Evolutionary conservation across 73 alveolate genomes (phyloP).

Genomic region (Durusdinium trenchii): DNA sequence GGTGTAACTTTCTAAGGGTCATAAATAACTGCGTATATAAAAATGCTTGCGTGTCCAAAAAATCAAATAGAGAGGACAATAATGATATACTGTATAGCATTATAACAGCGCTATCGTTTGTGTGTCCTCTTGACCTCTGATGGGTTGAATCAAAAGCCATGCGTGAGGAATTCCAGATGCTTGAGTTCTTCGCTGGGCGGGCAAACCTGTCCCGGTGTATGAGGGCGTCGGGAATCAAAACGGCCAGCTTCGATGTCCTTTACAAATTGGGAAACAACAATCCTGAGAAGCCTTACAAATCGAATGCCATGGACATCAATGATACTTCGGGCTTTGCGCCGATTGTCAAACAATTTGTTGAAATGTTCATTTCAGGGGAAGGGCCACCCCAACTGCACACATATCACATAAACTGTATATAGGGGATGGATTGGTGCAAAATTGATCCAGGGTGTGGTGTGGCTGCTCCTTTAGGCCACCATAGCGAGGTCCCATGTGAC

Average conservation of each 20-base stretch:
- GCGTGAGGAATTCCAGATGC: neutral
- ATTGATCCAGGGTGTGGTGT: neutral
- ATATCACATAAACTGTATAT: neutral
- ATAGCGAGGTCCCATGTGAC: neutral
- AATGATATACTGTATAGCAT: too few relatives aligned
- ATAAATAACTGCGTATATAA: too few relatives aligned
- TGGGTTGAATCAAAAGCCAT: too few relatives aligned
- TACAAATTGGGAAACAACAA: neutral
- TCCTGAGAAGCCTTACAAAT: neutral
- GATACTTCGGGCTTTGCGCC: neutral
- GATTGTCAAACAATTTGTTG: neutral
- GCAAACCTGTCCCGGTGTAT: neutral
- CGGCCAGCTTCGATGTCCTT: neutral
- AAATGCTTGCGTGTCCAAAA: too few relatives aligned
- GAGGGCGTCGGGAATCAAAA: neutral
- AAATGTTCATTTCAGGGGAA: neutral
- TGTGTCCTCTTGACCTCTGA: too few relatives aligned
- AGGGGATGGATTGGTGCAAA: neutral
- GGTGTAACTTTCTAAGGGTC: too few relatives aligned
- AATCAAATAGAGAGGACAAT: too few relatives aligned
- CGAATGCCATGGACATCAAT: neutral
- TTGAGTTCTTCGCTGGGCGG: constrained; percentile 1
- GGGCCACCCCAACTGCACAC: neutral
- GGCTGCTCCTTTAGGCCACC: neutral
- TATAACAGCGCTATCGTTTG: too few relatives aligned